A percentile compares a stretch with the other conserved stretches of the same genome.
These are phyloP conservation scores for Oryza officinalis DNA, from an alignment of 176 grass and related monocot species.

Conservation along the genomic window DNA sequence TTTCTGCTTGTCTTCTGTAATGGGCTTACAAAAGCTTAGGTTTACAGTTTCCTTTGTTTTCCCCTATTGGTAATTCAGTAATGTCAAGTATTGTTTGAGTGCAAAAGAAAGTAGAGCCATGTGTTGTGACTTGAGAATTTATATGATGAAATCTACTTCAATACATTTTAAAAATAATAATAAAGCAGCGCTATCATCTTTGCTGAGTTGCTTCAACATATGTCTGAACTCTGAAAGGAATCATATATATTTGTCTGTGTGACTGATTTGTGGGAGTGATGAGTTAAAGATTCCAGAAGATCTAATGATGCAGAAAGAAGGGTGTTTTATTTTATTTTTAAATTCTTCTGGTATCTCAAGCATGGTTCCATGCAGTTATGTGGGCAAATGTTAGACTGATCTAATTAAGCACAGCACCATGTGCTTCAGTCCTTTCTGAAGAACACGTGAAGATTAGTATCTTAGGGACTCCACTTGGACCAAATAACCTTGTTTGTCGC, in stretches of 20 bases:
- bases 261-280: neutral
- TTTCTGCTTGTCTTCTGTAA: neutral
- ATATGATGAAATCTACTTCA: neutral
- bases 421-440: conserved; percentile 1
- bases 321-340: neutral
- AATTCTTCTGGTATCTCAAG: neutral
- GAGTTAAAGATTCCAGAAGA: neutral
- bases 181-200: neutral
- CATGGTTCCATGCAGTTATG: conserved; percentile 19
- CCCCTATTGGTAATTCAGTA: neutral
- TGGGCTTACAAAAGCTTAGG: neutral
- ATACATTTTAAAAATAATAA: neutral
- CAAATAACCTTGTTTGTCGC: neutral
- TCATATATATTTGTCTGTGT: neutral
- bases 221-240: neutral
- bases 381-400: neutral
- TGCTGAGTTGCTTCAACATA: neutral
- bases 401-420: neutral
- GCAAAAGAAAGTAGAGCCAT: conserved; percentile 16
- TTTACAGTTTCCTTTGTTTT: neutral
- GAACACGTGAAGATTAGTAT: conserved; percentile 4
- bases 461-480: neutral
- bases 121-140: conserved; percentile 8
- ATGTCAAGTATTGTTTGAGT: conserved; percentile 4
- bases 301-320: neutral